Percentiles rank a stretch among this genome's conserved stretches.
Evolutionary conservation across 768 basidiomycete species (phyloP).

Genomic region (Calvatia gigantea): DNA sequence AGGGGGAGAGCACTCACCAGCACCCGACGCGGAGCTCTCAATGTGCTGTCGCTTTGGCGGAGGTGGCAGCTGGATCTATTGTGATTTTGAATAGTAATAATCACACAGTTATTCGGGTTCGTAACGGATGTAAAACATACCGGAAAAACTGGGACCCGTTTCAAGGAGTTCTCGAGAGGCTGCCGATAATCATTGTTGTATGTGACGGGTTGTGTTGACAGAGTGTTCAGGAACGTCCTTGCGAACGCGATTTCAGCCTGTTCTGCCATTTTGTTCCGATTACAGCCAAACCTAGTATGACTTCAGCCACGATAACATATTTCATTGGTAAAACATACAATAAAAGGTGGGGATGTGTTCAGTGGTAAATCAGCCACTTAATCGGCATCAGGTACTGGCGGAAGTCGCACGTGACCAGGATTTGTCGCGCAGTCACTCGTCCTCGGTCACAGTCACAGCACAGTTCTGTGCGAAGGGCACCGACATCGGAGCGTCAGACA

Average conservation of each 20-base stretch:
- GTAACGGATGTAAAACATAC: no score
- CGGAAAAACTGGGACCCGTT: constrained; percentile 65
- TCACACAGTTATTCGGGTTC: no score
- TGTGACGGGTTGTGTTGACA: constrained; percentile 63
- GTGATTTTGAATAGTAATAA: not conserved
- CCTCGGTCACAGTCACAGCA: not conserved
- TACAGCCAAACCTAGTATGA: not conserved
- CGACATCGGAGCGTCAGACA: constrained; percentile 10
- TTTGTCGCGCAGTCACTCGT: not conserved
- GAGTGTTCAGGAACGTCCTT: constrained; percentile 57
- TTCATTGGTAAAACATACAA: not conserved
- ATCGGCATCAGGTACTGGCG: no score
- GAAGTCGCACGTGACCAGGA: no score
- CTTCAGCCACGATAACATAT: not conserved
- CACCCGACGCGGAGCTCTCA: not conserved
- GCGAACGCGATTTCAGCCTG: constrained; percentile 68
- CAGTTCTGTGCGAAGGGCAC: constrained; percentile 1
- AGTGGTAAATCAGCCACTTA: not conserved
- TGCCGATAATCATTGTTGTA: constrained; percentile 79
- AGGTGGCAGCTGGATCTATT: constrained; percentile 6
- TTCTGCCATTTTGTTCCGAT: constrained; percentile 31
- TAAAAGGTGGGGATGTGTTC: not conserved
- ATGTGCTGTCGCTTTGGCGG: constrained; percentile 4
- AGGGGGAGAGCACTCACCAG: not conserved
- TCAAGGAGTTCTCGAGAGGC: constrained; percentile 60